A percentile compares a stretch with the other conserved stretches of the same genome.
phyloP scores from a whole-genome alignment of 768 basidiomycete genomes.

The Termitomyces sp. region DNA sequence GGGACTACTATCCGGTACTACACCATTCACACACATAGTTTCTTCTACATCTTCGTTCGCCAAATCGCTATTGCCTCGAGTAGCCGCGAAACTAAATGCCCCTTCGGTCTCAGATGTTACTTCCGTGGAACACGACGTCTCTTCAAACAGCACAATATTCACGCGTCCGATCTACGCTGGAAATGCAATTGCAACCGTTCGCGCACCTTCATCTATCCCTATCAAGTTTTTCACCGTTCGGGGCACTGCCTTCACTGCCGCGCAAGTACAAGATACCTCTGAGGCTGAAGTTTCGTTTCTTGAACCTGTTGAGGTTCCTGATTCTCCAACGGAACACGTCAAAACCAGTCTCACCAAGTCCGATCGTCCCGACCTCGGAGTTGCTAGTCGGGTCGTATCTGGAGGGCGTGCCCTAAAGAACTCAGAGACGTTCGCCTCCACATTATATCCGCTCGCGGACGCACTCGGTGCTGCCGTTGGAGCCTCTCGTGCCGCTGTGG shows the following conservation, averaged over 20 bases:
- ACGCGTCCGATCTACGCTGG: constrained; percentile 96
- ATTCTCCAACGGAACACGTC: constrained; percentile 58
- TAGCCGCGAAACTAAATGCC: constrained; percentile 84
- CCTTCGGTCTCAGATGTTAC: constrained; percentile 91
- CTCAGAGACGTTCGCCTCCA: constrained; percentile 84
- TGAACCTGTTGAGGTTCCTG: constrained; percentile 56
- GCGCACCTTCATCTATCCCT: constrained; percentile 66
- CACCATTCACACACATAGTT: constrained; percentile 83
- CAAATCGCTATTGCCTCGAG: constrained; percentile 89
- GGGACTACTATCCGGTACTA: constrained; percentile 56
- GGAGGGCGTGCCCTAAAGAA: constrained; percentile 95
- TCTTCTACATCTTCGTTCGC: constrained; percentile 89
- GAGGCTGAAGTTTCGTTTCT: constrained; percentile 58
- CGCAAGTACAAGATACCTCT: constrained; percentile 40
- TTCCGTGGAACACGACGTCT: constrained; percentile 65
- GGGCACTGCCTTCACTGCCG: constrained; percentile 82
- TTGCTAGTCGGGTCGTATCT: constrained; percentile 85
- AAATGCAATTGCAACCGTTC: constrained; percentile 92
- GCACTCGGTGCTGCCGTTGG: constrained; percentile 92
- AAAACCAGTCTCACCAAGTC: constrained; percentile 81
- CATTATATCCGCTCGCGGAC: constrained; percentile 90
- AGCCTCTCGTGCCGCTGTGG: constrained; percentile 96
- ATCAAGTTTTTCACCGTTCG: constrained; percentile 96
- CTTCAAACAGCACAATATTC: constrained; percentile 77
- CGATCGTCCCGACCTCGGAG: constrained; percentile 85